Conservation (phyloP, 2,329 filamentous ascomycete species). For the Diaporthe helianthi region DNA sequence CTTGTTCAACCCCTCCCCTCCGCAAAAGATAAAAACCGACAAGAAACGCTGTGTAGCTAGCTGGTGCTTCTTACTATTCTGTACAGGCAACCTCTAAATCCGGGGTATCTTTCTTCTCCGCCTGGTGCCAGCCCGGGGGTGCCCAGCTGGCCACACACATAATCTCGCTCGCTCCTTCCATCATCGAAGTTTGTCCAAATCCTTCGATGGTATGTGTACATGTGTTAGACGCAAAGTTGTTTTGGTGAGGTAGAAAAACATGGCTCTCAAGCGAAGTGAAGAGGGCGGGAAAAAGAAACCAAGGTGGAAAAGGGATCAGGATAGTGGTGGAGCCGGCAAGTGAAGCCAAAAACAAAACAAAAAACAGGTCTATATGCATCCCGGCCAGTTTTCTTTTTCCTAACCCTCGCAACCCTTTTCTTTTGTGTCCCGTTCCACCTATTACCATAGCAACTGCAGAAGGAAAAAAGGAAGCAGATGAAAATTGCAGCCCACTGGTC, state of each 20-base stretch:
- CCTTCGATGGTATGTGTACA: conserved; percentile 39
- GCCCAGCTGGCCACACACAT: conserved; percentile 37
- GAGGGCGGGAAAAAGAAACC: conserved; percentile 20
- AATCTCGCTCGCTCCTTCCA: conserved; percentile 11
- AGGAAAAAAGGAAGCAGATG: conserved; percentile 20
- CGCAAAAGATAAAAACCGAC: too few species aligned
- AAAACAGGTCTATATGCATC: conserved; percentile 41
- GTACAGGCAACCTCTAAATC: conserved; percentile 41
- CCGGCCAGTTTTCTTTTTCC: conserved; percentile 38
- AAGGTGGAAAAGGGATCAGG: conserved; percentile 29
- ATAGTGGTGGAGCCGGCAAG: conserved; percentile 31
- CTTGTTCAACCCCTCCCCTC: too few species aligned
- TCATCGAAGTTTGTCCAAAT: conserved; percentile 29
- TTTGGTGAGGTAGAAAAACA: conserved; percentile 21
- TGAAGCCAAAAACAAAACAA: conserved; percentile 35
- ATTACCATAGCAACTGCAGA: conserved; percentile 32
- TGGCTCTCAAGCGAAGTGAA: conserved; percentile 31
- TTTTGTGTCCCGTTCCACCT: conserved; percentile 33
- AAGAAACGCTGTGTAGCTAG: conserved; percentile 39
- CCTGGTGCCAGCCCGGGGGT: conserved; percentile 42
- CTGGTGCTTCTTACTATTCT: conserved; percentile 35
- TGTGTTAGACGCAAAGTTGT: conserved; percentile 32
- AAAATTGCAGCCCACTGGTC: conserved; percentile 22
- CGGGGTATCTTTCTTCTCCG: conserved; percentile 43
- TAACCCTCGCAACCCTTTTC: conserved; percentile 31